phyloP scores from a whole-genome alignment of 257 asterid species.

The Hygrophila difformis region DNA sequence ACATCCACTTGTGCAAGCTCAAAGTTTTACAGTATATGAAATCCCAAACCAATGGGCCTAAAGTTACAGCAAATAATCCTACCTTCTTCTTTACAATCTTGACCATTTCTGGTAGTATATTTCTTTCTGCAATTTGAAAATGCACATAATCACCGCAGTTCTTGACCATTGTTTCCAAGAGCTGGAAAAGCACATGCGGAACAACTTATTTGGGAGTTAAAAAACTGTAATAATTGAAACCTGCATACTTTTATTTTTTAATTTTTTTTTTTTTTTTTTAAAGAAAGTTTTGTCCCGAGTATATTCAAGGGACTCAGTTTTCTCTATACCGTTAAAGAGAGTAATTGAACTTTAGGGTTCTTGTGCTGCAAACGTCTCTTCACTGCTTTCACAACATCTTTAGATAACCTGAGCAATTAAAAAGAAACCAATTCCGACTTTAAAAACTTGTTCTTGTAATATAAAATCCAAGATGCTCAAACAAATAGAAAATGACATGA shows the following conservation, averaged over 20 bases:
- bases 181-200: slow-evolving; percentile 31
- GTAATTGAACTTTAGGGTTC: slow-evolving; percentile 81
- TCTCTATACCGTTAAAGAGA: slow-evolving; percentile 69
- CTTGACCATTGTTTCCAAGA: slow-evolving; percentile 94
- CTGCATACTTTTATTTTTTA: too few relatives aligned
- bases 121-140: slow-evolving; percentile 79
- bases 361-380: slow-evolving; percentile 87
- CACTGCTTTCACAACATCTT: slow-evolving; percentile 78
- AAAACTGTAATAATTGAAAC: too few relatives aligned
- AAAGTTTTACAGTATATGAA: too few relatives aligned
- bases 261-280: too few relatives aligned
- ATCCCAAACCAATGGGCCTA: too few relatives aligned
- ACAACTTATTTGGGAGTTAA: slow-evolving; percentile 8
- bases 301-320: too few relatives aligned
- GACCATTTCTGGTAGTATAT: slow-evolving; percentile 77
- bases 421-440: not conserved
- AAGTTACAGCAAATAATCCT: too few relatives aligned
- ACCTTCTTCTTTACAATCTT: slow-evolving; percentile 82
- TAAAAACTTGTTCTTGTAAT: not conserved
- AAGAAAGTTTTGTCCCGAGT: too few relatives aligned
- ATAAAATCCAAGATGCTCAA: not conserved
- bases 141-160: slow-evolving; percentile 90
- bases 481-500: not conserved
- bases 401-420: slow-evolving; percentile 42
- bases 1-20: too few relatives aligned